Conservation (phyloP, 257 asterid species). For the Euphrasia confusa region DNA sequence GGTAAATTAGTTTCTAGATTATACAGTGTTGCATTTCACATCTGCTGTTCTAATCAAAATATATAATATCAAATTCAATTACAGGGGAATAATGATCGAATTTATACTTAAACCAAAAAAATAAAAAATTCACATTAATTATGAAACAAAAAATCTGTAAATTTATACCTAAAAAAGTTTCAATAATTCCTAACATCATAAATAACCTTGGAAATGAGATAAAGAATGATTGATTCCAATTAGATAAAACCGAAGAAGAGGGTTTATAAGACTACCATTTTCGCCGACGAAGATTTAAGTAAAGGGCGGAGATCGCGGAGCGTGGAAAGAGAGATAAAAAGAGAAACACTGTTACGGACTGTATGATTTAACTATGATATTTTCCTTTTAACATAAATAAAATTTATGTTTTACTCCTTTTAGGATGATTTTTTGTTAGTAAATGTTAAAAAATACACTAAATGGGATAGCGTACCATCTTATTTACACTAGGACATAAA, state of each 20-base stretch:
- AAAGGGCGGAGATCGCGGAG: background rate
- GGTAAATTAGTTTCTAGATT: background rate
- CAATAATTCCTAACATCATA: background rate
- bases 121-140: background rate
- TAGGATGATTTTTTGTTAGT: no score
- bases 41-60: background rate
- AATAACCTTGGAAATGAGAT: background rate
- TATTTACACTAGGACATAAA: no score
- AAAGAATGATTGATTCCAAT: background rate
- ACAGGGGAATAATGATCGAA: background rate
- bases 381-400: no score
- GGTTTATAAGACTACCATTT: background rate
- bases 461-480: no score
- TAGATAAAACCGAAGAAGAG: no score
- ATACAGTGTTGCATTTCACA: background rate
- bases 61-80: background rate
- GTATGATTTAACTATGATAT: no score
- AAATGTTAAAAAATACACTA: no score
- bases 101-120: background rate
- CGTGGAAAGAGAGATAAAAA: background rate
- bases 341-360: background rate
- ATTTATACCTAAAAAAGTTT: background rate
- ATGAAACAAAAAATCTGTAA: background rate
- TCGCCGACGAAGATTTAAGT: background rate
- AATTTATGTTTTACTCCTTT: no score